phyloP scores from a whole-genome alignment of 345 rosid species.

The Gossypium ekmanianum region DNA sequence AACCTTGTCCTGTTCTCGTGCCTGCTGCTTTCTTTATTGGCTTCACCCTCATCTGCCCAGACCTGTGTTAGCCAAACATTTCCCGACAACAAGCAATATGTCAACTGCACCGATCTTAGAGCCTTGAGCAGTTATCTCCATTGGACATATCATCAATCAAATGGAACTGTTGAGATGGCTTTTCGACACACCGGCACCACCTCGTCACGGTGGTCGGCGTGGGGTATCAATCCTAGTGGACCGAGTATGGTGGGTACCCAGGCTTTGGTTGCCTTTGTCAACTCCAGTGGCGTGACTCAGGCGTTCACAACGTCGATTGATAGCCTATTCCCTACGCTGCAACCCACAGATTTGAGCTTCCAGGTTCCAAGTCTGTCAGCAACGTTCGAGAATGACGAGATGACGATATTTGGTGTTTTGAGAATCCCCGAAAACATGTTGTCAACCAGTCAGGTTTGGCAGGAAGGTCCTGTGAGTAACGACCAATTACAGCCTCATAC shows the following conservation, averaged over 20 bases:
- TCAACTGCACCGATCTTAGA: constrained; percentile 39
- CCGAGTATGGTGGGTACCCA: constrained; percentile 50
- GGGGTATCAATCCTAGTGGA: constrained; percentile 67
- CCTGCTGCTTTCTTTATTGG: constrained; percentile 15
- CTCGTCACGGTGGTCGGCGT: constrained; percentile 48
- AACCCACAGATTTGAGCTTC: constrained; percentile 37
- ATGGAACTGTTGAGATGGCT: constrained; percentile 47
- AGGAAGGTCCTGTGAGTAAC: constrained; percentile 44
- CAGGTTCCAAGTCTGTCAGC: constrained; percentile 36
- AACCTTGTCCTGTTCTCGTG: constrained; percentile 11
- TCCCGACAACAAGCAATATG: constrained; percentile 24
- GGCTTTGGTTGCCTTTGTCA: constrained; percentile 55
- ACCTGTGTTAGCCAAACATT: constrained; percentile 38
- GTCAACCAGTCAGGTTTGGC: constrained; percentile 60
- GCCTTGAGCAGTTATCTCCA: constrained; percentile 57
- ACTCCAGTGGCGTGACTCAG: constrained; percentile 31
- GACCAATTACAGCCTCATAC: constrained; percentile 11
- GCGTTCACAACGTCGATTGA: constrained; percentile 37
- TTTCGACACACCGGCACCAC: constrained; percentile 46
- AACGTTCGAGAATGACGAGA: constrained; percentile 26
- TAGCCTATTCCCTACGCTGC: constrained; percentile 9
- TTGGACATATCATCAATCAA: constrained; percentile 43
- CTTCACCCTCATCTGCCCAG: constrained; percentile 28
- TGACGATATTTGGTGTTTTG: constrained; percentile 64
- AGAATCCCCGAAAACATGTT: constrained; percentile 28